Base-by-base conservation (phyloP, 495 filamentous ascomycete genomes). In the Cairneyella variabilis region DNA sequence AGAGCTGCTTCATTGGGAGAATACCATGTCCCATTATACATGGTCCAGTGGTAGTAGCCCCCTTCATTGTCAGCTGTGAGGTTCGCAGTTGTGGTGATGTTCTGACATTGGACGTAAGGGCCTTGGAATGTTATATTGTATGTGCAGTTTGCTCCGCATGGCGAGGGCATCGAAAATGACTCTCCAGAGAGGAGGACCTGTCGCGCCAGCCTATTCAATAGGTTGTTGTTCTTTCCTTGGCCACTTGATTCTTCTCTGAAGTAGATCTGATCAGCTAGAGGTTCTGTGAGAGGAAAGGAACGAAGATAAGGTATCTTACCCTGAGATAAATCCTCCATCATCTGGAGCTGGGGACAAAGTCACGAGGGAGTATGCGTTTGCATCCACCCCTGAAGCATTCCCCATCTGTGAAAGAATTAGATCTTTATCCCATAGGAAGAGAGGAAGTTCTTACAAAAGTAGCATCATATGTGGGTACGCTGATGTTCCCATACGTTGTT, bases 91-190 rank as follows among this genome's bases (percentile, higher is more conserved):
- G 59, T 45, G 3, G 45, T 20, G 14, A 48, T 46, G 37, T 60
- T 46, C 11, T 16, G 27, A 40, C 60, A 63, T 12, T 51, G 18
- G 22, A 60, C 45, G 32, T 47, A 53, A 4, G 54, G 57, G 0
- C 53, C 59, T 38, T 51, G 28, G 14, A 58, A 43, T 6, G 54
- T 36, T 14, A 53, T 51, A 3, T 23, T 44, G 30, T 65, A 65
- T 7, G 46, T 53, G 28, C 62, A 62, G 34, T 65, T 59, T 8
- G 11, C 18, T 20, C 47, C 46, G 36, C 63, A 65, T n/a, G 48
- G 56, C 10, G 47, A 56, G 1, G 9, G 16, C 9, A 38, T 41
- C 4, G 42, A 14, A 16, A 58, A 43, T 10, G 40, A 0, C 27
- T 56, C 43, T 18, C 49, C 58, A 18, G 7, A 10, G 14, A 56